These are phyloP conservation scores for Flaveria trinervia DNA, from an alignment of 129 eudicot genomes.

Conservation along the genomic window DNA sequence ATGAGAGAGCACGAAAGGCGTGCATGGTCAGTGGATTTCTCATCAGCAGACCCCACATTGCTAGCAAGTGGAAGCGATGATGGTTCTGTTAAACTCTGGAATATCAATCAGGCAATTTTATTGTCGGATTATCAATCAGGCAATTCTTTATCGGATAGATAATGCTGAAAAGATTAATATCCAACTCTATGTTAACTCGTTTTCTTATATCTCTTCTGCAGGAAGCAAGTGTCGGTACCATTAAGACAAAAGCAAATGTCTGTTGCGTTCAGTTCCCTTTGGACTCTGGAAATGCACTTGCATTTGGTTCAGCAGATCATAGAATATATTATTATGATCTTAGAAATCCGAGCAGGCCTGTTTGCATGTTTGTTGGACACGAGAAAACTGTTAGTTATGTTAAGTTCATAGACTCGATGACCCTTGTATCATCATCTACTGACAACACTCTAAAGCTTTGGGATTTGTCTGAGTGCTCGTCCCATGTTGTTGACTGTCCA, in stretches of 20 bases:
- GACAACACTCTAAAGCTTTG: conserved; percentile 85
- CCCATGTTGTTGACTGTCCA: conserved; percentile 66
- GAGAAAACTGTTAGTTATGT: conserved; percentile 92
- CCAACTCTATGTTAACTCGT: conserved; percentile 40
- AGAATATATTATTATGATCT: conserved; percentile 82
- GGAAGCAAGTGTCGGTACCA: conserved; percentile 82
- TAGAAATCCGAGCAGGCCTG: conserved; percentile 65
- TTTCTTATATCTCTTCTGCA: conserved; percentile 56
- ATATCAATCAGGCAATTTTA: conserved; percentile 97
- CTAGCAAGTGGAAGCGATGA: conserved; percentile 95
- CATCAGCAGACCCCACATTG: conserved; percentile 80
- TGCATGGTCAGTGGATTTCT: conserved; percentile 89
- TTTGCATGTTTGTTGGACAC: conserved; percentile 81
- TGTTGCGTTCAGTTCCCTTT: conserved; percentile 82
- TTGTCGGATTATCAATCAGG: conserved; percentile 51
- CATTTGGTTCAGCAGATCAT: conserved; percentile 95
- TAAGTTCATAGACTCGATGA: conserved; percentile 73
- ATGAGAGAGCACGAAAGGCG: conserved; percentile 89
- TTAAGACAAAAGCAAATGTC: conserved; percentile 89
- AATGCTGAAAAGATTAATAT: conserved; percentile 35
- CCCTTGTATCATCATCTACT: conserved; percentile 76
- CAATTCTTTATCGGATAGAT: conserved; percentile 56
- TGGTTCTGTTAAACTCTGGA: conserved; percentile 94
- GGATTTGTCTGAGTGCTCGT: conserved; percentile 77
- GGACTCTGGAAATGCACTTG: conserved; percentile 71